phyloP scores from a whole-genome alignment of 169 alveolate genomes.

The Condylostoma magnum region DNA sequence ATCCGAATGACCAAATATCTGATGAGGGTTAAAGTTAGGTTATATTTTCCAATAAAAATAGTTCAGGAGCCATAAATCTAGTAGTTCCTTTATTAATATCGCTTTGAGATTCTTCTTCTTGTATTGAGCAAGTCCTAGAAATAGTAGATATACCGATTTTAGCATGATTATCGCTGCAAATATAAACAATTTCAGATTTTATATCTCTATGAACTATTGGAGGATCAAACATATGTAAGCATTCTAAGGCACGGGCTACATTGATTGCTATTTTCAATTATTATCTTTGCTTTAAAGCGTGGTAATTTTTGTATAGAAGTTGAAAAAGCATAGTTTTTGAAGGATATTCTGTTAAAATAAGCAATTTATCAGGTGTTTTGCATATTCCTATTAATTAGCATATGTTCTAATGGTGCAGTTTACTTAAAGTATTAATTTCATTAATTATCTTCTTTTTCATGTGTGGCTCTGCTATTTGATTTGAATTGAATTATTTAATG shows the following conservation, averaged over 20 bases:
- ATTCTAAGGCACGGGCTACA: slow-evolving; percentile 43
- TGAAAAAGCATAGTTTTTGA: neutral
- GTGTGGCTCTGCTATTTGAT: neutral
- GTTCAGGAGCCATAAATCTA: slow-evolving; percentile 25
- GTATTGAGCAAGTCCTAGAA: neutral
- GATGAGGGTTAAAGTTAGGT: neutral
- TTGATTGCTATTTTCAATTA: slow-evolving; percentile 33
- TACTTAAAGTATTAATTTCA: neutral
- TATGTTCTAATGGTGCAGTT: neutral
- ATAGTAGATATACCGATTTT: neutral
- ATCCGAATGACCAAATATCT: slow-evolving; percentile 11
- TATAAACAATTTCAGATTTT: slow-evolving; percentile 38
- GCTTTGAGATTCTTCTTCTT: neutral
- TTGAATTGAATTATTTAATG: neutral
- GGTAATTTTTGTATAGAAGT: neutral
- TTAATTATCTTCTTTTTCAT: neutral
- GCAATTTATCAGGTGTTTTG: neutral
- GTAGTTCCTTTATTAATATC: slow-evolving; percentile 7
- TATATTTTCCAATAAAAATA: neutral
- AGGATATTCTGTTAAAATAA: neutral
- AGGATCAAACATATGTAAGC: slow-evolving; percentile 46
- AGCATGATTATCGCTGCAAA: neutral
- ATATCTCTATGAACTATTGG: slow-evolving; percentile 50
- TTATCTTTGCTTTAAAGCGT: neutral
- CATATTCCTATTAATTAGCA: neutral